These are phyloP conservation scores for Saururus chinensis DNA, from an alignment of 164 flowering plant species.

Conservation along the genomic window DNA sequence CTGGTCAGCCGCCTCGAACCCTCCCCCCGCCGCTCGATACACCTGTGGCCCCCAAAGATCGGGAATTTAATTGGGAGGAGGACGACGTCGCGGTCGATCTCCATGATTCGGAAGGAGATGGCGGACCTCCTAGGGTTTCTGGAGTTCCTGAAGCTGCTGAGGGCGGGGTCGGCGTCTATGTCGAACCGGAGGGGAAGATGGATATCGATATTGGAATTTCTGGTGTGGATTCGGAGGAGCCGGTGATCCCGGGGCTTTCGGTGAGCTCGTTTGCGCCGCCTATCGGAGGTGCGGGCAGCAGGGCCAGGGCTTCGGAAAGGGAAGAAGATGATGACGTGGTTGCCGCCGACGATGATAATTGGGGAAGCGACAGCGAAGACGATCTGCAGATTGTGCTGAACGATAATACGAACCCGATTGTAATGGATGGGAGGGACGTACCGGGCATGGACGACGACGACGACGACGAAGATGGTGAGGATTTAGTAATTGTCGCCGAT, in stretches of 20 bases:
- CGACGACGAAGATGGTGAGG: constrained; percentile 66
- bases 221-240: constrained; percentile 23
- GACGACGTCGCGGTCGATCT: not conserved
- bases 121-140: constrained; percentile 12
- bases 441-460: constrained; percentile 33
- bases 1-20: not conserved
- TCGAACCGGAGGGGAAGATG: constrained; percentile 14
- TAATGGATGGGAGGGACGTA: constrained; percentile 32
- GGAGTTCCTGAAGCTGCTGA: constrained; percentile 5
- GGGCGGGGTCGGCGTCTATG: constrained; percentile 13
- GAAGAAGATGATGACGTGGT: constrained; percentile 13
- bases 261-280: constrained; percentile 10
- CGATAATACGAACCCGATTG: constrained; percentile 35
- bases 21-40: not conserved
- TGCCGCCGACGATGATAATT: constrained; percentile 43
- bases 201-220: constrained; percentile 23
- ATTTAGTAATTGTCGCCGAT: constrained; percentile 61
- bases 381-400: constrained; percentile 93
- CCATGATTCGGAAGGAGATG: constrained; percentile 7
- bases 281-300: constrained; percentile 3
- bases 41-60: not conserved
- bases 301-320: constrained; percentile 2
- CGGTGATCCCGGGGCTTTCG: constrained; percentile 57
- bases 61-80: not conserved
- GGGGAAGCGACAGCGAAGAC: constrained; percentile 89